Evolutionary conservation across 192 early-diverging fungal genomes (phyloP).

Genomic region (Gaertneriomyces sp.): DNA sequence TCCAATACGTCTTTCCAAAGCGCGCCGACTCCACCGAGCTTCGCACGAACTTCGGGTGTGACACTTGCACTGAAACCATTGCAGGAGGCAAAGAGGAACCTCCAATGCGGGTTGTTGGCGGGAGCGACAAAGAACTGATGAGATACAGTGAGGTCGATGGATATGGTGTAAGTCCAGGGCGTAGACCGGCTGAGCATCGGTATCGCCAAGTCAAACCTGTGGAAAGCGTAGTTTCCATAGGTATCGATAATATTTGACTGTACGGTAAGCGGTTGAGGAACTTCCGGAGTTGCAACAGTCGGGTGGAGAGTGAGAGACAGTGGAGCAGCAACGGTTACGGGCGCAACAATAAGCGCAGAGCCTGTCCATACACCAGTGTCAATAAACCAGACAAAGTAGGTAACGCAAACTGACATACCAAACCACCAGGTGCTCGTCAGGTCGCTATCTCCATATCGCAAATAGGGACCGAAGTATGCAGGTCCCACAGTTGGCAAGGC

Average conservation of each 20-base stretch:
- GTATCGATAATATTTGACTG: slow-evolving; percentile 1
- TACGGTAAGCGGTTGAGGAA: neutral
- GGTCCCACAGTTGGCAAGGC: neutral
- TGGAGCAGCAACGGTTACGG: slow-evolving; percentile 5
- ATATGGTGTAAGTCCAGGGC: slow-evolving; percentile 4
- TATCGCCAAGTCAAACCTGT: slow-evolving; percentile 16
- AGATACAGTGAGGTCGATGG: neutral
- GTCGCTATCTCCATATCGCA: slow-evolving; percentile 20
- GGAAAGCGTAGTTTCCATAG: slow-evolving; percentile 10
- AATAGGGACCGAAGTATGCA: slow-evolving; percentile 21
- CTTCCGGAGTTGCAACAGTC: neutral
- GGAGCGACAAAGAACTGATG: slow-evolving; percentile 16
- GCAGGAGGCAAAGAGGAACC: slow-evolving; percentile 19
- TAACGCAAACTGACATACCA: slow-evolving; percentile 1
- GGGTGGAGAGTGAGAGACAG: neutral
- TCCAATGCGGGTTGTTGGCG: slow-evolving; percentile 12
- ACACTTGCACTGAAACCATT: slow-evolving; percentile 12
- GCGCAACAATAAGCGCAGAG: neutral
- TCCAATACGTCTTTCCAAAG: slow-evolving; percentile 16
- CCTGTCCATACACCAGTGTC: neutral
- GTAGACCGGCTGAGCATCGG: slow-evolving; percentile 8
- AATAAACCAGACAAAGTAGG: neutral
- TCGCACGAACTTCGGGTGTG: slow-evolving; percentile 1
- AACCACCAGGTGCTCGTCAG: slow-evolving; percentile 9
- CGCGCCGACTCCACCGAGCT: slow-evolving; percentile 8